Evolutionary conservation across 345 rosid species (phyloP).

Genomic region (Eucalyptus paniculata): DNA sequence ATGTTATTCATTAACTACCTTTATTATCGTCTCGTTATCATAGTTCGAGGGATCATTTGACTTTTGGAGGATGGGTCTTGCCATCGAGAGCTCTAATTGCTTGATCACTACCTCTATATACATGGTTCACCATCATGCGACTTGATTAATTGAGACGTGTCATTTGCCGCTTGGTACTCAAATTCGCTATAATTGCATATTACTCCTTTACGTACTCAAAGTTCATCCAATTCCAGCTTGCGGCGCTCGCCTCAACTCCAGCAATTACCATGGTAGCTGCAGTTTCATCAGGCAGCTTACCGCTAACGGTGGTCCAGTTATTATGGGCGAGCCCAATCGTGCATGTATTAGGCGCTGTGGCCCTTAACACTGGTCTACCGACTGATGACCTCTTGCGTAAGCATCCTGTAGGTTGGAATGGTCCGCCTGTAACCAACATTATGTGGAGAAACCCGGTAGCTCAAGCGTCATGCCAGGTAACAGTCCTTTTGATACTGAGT

Average conservation of each 20-base stretch:
- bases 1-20: too few species aligned
- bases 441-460: slow-evolving; percentile 69
- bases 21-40: too few species aligned
- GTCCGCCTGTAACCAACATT: slow-evolving; percentile 49
- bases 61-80: too few species aligned
- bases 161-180: too few species aligned
- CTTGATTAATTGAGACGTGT: too few species aligned
- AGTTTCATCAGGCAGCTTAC: slow-evolving; percentile 63
- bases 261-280: slow-evolving; percentile 25
- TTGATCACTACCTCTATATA: too few species aligned
- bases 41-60: too few species aligned
- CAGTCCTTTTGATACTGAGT: slow-evolving; percentile 45
- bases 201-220: slow-evolving; percentile 12
- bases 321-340: slow-evolving; percentile 64
- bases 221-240: slow-evolving; percentile 72
- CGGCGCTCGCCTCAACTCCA: too few species aligned
- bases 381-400: slow-evolving; percentile 48
- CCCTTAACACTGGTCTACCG: slow-evolving; percentile 54
- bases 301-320: slow-evolving; percentile 58
- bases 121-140: too few species aligned
- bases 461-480: slow-evolving; percentile 51
- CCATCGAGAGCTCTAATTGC: too few species aligned
- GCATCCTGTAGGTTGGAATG: slow-evolving; percentile 45
- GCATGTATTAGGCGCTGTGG: slow-evolving; percentile 62
- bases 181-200: too few species aligned